Percentiles rank a stretch among this genome's conserved stretches.
Evolutionary conservation across 176 grass and related monocot species (phyloP).

Genomic region (Rhynchospora breviuscula): DNA sequence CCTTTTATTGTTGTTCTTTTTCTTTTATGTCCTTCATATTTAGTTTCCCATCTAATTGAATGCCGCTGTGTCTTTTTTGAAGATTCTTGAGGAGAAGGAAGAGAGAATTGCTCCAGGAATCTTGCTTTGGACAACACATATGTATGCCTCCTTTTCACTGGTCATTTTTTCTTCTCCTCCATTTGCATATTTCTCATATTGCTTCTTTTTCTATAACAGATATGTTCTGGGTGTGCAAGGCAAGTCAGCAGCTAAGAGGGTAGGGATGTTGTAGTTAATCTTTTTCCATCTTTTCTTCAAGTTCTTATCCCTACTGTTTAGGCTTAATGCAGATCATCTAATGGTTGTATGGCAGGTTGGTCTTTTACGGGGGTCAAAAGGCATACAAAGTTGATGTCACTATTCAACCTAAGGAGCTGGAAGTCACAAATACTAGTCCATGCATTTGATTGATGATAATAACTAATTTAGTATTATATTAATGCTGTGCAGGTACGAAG

Average conservation of each 20-base stretch:
- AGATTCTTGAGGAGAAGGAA: too few species aligned
- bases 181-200: too few species aligned
- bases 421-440: neutral
- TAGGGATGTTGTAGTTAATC: conserved; percentile 15
- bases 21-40: too few species aligned
- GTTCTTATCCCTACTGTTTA: neutral
- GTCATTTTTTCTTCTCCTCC: too few species aligned
- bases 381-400: conserved; percentile 94
- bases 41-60: too few species aligned
- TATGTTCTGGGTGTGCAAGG: conserved; percentile 61
- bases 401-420: too few species aligned
- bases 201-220: conserved; percentile 35
- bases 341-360: conserved; percentile 48
- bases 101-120: too few species aligned
- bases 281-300: neutral
- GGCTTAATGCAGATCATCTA: neutral
- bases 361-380: conserved; percentile 86
- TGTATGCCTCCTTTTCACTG: too few species aligned
- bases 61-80: too few species aligned
- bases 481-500: conserved; percentile 57
- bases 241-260: conserved; percentile 75
- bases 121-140: too few species aligned
- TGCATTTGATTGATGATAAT: neutral
- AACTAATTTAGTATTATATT: conserved; percentile 3
- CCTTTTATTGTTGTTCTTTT: too few species aligned